A percentile compares a stretch with the other conserved stretches of the same genome.
Conservation (phyloP, 2,329 filamentous ascomycete genomes). For the Metarhizium anisopliae region DNA sequence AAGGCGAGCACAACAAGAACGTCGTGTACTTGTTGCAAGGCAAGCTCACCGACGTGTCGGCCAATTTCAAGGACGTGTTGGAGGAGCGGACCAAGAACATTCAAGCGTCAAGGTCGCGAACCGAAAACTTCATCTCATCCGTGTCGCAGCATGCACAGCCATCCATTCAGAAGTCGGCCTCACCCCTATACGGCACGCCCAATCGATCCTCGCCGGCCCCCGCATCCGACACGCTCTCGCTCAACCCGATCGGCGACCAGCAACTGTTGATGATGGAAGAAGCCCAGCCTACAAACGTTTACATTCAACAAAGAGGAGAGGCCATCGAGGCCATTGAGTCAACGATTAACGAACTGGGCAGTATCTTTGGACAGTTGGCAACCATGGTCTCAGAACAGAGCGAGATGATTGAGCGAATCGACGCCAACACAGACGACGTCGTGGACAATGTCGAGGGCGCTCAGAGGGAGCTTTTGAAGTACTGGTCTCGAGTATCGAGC, state of each 20-base stretch:
- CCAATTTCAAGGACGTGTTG: conserved; percentile 94
- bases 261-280: conserved; percentile 91
- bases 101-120: conserved; percentile 82
- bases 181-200: conserved; percentile 78
- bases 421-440: conserved; percentile 95
- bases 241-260: conserved; percentile 75
- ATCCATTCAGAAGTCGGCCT: conserved; percentile 65
- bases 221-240: conserved; percentile 65
- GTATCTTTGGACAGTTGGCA: conserved; percentile 87
- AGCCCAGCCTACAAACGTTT: conserved; percentile 73
- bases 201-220: conserved; percentile 57
- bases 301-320: conserved; percentile 88
- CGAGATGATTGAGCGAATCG: conserved; percentile 95
- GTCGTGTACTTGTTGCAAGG: conserved; percentile 87
- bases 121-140: conserved; percentile 92
- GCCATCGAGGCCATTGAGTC: conserved; percentile 95
- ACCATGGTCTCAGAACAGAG: conserved; percentile 97
- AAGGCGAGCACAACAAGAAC: conserved; percentile 97
- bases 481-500: conserved; percentile 88
- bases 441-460: conserved; percentile 98
- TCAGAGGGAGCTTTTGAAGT: conserved; percentile 90
- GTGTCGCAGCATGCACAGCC: conserved; percentile 70
- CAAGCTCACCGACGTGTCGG: conserved; percentile 83
- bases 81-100: conserved; percentile 97
- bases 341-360: conserved; percentile 84